Conservation (phyloP, 441 rosid species). For the Eutrema salsugineum region DNA sequence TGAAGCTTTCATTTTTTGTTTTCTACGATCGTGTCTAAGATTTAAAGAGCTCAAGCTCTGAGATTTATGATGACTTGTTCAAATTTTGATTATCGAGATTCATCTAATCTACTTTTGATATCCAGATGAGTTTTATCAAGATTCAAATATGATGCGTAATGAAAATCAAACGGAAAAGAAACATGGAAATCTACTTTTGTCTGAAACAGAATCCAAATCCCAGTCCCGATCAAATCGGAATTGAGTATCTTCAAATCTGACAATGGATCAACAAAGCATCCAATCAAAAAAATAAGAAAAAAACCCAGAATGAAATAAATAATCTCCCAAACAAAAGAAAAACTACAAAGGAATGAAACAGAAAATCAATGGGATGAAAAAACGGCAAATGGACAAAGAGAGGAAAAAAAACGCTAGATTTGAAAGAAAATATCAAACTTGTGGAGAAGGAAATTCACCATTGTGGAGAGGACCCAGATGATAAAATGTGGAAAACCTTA, state of each 20-base stretch:
- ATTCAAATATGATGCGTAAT: slow-evolving; percentile 21
- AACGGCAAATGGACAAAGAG: slow-evolving; percentile 36
- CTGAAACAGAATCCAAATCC: slow-evolving; percentile 56
- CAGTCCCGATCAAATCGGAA: slow-evolving; percentile 41
- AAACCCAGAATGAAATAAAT: slow-evolving; percentile 31
- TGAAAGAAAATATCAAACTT: background rate
- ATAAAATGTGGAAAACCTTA: slow-evolving; percentile 47
- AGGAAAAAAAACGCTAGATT: slow-evolving; percentile 16
- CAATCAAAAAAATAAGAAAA: slow-evolving; percentile 39
- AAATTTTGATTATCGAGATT: background rate
- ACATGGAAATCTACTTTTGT: slow-evolving; percentile 37
- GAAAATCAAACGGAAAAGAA: slow-evolving; percentile 30
- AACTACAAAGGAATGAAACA: slow-evolving; percentile 15
- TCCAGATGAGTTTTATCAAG: too few species aligned
- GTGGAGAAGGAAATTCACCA: slow-evolving; percentile 44
- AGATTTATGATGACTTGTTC: slow-evolving; percentile 18
- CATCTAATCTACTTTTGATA: too few species aligned
- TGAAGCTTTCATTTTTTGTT: background rate
- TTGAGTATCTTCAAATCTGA: slow-evolving; percentile 52
- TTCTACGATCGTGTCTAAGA: background rate
- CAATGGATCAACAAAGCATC: slow-evolving; percentile 57
- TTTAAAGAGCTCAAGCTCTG: slow-evolving; percentile 15
- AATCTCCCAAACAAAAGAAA: too few species aligned
- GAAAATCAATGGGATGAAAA: slow-evolving; percentile 21
- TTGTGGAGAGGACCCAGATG: slow-evolving; percentile 55